A percentile compares a stretch with the other conserved stretches of the same genome.
Conservation (phyloP, 1,139 yeast genomes). For the Groenewaldozyma auringiensis region DNA sequence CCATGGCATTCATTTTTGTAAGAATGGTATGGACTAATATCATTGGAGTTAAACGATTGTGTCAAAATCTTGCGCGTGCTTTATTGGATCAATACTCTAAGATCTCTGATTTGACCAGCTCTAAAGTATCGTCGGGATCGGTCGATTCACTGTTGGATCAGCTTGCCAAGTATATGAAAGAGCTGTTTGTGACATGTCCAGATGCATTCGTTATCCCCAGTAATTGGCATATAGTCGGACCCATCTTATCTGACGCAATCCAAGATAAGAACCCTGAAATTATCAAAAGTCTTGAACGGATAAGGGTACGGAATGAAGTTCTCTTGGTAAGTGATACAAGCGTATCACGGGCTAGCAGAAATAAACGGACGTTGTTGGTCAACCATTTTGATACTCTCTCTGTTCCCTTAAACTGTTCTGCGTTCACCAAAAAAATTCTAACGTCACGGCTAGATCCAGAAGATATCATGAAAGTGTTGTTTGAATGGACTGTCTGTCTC, state of each 20-base stretch:
- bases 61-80: constrained; percentile 27
- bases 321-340: constrained; percentile 23
- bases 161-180: constrained; percentile 16
- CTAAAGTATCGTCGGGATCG: constrained; percentile 33
- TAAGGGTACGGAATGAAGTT: constrained; percentile 25
- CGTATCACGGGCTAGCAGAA: constrained; percentile 17
- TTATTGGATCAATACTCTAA: constrained; percentile 20
- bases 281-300: constrained; percentile 29
- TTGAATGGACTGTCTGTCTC: constrained; percentile 28
- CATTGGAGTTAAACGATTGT: constrained; percentile 35
- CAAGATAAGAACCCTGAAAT: constrained; percentile 14
- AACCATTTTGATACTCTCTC: constrained; percentile 18
- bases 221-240: constrained; percentile 58
- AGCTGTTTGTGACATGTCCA: constrained; percentile 46
- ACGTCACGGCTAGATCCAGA: constrained; percentile 16
- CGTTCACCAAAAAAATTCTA: constrained; percentile 18
- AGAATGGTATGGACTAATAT: constrained; percentile 67
- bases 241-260: constrained; percentile 41
- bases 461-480: constrained; percentile 20
- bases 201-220: constrained; percentile 75
- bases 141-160: constrained; percentile 27
- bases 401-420: constrained; percentile 17
- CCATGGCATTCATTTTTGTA: constrained; percentile 49
- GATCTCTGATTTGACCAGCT: constrained; percentile 13
- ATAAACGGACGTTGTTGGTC: constrained; percentile 17